Evolutionary conservation across 2,329 filamentous ascomycete species (phyloP).

Genomic region (Sclerotinia sclerotiorum): DNA sequence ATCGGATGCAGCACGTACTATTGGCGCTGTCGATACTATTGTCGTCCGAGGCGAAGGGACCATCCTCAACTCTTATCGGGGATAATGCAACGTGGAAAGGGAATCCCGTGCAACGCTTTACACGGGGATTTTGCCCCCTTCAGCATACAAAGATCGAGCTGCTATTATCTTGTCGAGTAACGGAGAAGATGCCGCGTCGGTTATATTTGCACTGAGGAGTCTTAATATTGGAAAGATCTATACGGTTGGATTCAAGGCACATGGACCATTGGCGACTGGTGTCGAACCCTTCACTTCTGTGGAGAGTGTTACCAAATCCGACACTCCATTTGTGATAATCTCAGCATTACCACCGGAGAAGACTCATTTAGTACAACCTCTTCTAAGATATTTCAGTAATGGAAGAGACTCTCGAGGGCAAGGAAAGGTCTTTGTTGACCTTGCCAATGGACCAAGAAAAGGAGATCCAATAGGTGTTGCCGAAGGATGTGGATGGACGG

Average conservation of each 20-base stretch:
- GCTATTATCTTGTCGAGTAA: slow-evolving; percentile 73
- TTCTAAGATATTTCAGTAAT: slow-evolving; percentile 67
- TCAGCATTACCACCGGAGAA: slow-evolving; percentile 78
- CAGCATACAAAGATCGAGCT: slow-evolving; percentile 73
- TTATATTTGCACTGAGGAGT: slow-evolving; percentile 75
- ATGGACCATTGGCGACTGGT: slow-evolving; percentile 59
- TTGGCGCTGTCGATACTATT: slow-evolving; percentile 81
- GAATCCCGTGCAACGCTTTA: slow-evolving; percentile 79
- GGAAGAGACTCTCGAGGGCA: slow-evolving; percentile 28
- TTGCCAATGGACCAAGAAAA: slow-evolving; percentile 64
- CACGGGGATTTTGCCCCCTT: slow-evolving; percentile 74
- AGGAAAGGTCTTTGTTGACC: slow-evolving; percentile 75
- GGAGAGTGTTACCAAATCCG: slow-evolving; percentile 76
- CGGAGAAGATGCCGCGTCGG: slow-evolving; percentile 73
- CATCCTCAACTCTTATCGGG: slow-evolving; percentile 61
- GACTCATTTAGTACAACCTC: slow-evolving; percentile 72
- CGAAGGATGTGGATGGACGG: slow-evolving; percentile 72
- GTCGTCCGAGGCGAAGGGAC: slow-evolving; percentile 57
- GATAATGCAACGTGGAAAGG: slow-evolving; percentile 87
- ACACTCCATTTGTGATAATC: slow-evolving; percentile 78
- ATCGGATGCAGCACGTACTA: slow-evolving; percentile 74
- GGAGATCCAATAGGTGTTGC: slow-evolving; percentile 70
- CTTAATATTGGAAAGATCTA: slow-evolving; percentile 77
- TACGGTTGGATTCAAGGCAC: slow-evolving; percentile 77
- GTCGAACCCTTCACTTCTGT: slow-evolving; percentile 66